Base-by-base conservation (phyloP, 768 basidiomycete species). In the Udeniomyces megalosporus region DNA sequence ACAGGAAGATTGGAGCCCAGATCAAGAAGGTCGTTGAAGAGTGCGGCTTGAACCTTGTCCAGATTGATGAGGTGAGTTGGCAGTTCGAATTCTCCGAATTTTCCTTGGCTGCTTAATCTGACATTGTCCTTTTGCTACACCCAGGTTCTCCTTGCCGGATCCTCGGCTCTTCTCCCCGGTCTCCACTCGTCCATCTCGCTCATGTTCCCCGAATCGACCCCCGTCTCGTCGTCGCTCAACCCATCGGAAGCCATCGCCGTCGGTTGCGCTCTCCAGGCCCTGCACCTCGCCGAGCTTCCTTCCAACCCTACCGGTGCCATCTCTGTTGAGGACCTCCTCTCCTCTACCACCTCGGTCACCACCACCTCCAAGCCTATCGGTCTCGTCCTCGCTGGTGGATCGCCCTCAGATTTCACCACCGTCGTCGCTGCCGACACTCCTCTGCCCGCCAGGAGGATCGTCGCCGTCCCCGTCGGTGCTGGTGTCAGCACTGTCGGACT, bases 221-320 rank as follows among this genome's bases (percentile, higher is more conserved):
- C 85, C 29, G 76, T 79, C 66, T 83, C 82, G 0, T 82, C 86
- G 0, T 85, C 85, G 72, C 77, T 79, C 15, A 85, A 88, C 71
- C 86, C 87, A 0, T 86, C 84, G 0, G 83, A 85, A 11, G 77
- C 88, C 52, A 76, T 89, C 0, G 82, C 85, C 1, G 76, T 84
- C 11, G 87, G 87, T n/a, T 83, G 81, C 61, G 86, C 84, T 3
- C 69, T 83, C 45, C 86, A 88, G 70, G 87, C 84, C 1, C 79
- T 80, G 50, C 70, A 87, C 42, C 75, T 88, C 42, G 73, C 78
- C 1, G 70, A 71, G 12, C 74, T 85, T 32, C 74, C 75, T 2
- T 63, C 69, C 20, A 42, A 49, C 29, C n/a, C 48, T 22, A 63
- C 62, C 17, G 62, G 62, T 20, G 68, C 66, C 17, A 80, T 82